Evolutionary conservation across 2,329 filamentous ascomycete species (phyloP), one percentile per base, ranked within the genome.

Genomic region (Aspergillus sp.): DNA sequence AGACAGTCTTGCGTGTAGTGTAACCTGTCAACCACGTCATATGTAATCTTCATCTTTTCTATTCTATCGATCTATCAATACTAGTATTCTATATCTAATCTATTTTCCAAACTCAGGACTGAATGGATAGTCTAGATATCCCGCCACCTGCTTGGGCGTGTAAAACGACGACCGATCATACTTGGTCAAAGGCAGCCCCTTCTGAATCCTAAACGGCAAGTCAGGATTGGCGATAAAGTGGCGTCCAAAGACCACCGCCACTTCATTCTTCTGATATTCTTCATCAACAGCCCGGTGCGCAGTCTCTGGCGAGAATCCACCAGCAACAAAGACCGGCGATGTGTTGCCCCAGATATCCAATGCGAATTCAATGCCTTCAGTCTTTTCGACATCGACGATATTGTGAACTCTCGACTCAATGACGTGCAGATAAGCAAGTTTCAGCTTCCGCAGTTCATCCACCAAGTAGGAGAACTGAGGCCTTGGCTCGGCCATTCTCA

Each of bases 401-500:
- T 36, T 31, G 9, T n/a, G 29, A 13, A 43, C 61, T 0, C 78
- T 71, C 0, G 77, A 72, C 49, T 85, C 78, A 6, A 85, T 62
- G 0, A 83, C 49, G 55, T 83, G 79, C 1, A 85, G 56, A 52
- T 81, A 84, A 1, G 78, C 73, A 8, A 85, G 62, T 0, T 73
- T 68, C 2, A 80, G 56, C 8, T 66, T 60, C 47, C 70, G 74
- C 5, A 81, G 63, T 27, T 73, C 68, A 19, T 65, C 55, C 38
- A 80, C 67, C 5, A 83, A 55, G 51, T 84, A 67, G 0, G 65
- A 66, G 54, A 85, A 87, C 44, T 86, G 81, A 0, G 80, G 75
- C 6, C 77, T 56, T 0, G 80, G 79, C 35, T 85, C 71, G 0
- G 62, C 48, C 77, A 83, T 82, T 30, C 67, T 65, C 81, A 85